Base-by-base conservation (phyloP, 148 eudicot species). In the Selenicereus undatus region DNA sequence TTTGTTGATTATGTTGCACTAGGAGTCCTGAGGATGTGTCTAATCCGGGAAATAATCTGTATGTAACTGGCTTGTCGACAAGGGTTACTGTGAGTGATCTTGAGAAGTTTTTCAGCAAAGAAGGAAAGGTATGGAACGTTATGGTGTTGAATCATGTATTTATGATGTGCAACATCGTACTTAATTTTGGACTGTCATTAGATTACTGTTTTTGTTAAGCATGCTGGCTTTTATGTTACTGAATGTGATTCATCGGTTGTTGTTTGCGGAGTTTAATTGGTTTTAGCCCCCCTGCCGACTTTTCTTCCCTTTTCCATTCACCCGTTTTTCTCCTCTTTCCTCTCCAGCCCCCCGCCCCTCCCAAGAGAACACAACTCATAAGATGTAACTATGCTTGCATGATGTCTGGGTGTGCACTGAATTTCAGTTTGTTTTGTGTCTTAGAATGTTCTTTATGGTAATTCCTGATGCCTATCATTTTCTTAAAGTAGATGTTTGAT, bases 41-140 rank as follows among this genome's bases (percentile, higher is more conserved):
- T 71, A 92, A 92, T 81, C 92, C 92, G 66, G 96, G 96, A 54
- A 92, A 90, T 84, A 90, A 87, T 71, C 76, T 92, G 83, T 92
- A 90, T 85, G 93, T 92, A n/a, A 90, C 93, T 74, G 95, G 93
- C 45, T 83, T 92, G 79, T 92, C 95, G 11, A 88, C 85, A 18
- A 88, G 95, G 87, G 95, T 90, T 78, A 82, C 89, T 80, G 45
- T 29, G 75, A 82, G 82, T 80, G 93, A 92, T 77, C 91, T 92
- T 73, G 90, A 90, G 90, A 88, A 84, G 83, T 87, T 74, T 80
- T 92, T 90, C 84, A 62, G 73, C 78, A 87, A 83, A 79, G 91
- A 92, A 82, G 95, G 95, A 82, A 92, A 90, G 95, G 95, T 92
- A 88, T 70, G 73, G 29, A 21, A 14, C 26, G 22, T 69, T 70